Percentiles rank a stretch among this genome's conserved stretches.
These are phyloP conservation scores for Drosera capensis DNA, from an alignment of 148 eudicot genomes.

Conservation along the genomic window DNA sequence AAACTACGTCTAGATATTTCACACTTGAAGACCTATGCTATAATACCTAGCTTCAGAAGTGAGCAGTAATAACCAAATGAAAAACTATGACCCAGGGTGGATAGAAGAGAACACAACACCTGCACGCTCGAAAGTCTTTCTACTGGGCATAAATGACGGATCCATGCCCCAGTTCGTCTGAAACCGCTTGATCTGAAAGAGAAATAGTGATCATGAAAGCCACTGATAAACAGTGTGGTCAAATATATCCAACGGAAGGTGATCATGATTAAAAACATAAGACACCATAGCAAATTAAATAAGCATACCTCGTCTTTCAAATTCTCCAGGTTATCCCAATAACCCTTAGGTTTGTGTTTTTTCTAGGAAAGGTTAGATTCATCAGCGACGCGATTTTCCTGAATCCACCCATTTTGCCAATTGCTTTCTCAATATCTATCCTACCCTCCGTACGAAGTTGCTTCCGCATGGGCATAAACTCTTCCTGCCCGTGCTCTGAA, in stretches of 20 bases:
- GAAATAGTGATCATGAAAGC: not conserved
- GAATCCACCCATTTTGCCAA: conserved; percentile 89
- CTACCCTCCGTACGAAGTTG: conserved; percentile 77
- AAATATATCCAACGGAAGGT: not conserved
- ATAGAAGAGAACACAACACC: conserved; percentile 21
- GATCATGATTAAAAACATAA: not conserved
- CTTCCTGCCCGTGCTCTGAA: conserved; percentile 77
- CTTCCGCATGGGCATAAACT: conserved; percentile 99
- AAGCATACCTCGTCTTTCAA: conserved; percentile 72
- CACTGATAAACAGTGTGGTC: not conserved
- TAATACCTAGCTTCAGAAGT: not conserved
- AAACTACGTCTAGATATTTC: too few species aligned
- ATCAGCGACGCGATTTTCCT: conserved; percentile 63
- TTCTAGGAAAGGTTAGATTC: conserved; percentile 95
- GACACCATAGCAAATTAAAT: not conserved
- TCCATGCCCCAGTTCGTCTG: conserved; percentile 99
- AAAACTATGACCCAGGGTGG: not conserved
- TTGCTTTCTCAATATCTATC: conserved; percentile 94
- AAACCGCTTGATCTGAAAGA: conserved; percentile 53
- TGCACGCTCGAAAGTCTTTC: conserved; percentile 92
- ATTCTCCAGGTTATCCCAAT: conserved; percentile 89
- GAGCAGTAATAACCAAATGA: not conserved
- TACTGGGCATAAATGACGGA: conserved; percentile 78
- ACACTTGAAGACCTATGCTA: too few species aligned
- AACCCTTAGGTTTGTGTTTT: conserved; percentile 88